Evolutionary conservation across 352 stramenopile genomes (phyloP), one percentile per base, ranked within the genome.

Genomic region (Phytophthora pseudosyringae): DNA sequence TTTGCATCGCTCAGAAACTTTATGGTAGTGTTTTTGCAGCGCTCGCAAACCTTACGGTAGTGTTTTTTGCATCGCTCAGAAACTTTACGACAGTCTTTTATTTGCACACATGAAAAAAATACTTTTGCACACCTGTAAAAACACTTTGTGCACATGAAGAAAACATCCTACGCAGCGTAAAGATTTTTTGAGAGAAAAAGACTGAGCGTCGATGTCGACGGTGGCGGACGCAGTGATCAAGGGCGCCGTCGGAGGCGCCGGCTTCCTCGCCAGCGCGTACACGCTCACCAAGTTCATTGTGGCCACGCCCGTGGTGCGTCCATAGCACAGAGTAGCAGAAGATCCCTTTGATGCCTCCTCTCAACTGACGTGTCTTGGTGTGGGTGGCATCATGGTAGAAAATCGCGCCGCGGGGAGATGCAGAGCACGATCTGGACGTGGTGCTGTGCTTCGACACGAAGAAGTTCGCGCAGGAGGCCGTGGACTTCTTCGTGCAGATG

Each of bases 231-330:
- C 76, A 52, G 38, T 92, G 29, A 47, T 93, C 60, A 91, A 92
- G 74, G 81, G 83, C 54, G 86, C 80, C 40, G 51, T 94, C 5
- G 83, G 83, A 41, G 74, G 78, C n/a, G 59, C 89, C 48, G 86
- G 86, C 62, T 89, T 94, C 41, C 54, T 89, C 15, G 83, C 81
- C 44, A 94, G 83, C 49, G 83, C 82, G 56, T 82, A 82, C 67
- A 88, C 82, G 71, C 77, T 94, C 40, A 83, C 80, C 65, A 93
- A 91, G 76, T 94, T 93, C 73, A 89, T 94, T 52, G 57, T 86
- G 44, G 76, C 78, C 18, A 90, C 85, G 31, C 75, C 82, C 7
- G 78, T 93, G 80, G 83, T 92, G 49, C 36, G 67, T 21, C 21
- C 21, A 21, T 79, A 35, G 54, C 36, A 5, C 36, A 51, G 9